A percentile compares a stretch with the other conserved stretches of the same genome.
phyloP scores from a whole-genome alignment of 148 eudicot species.

The Agrostemma githago region DNA sequence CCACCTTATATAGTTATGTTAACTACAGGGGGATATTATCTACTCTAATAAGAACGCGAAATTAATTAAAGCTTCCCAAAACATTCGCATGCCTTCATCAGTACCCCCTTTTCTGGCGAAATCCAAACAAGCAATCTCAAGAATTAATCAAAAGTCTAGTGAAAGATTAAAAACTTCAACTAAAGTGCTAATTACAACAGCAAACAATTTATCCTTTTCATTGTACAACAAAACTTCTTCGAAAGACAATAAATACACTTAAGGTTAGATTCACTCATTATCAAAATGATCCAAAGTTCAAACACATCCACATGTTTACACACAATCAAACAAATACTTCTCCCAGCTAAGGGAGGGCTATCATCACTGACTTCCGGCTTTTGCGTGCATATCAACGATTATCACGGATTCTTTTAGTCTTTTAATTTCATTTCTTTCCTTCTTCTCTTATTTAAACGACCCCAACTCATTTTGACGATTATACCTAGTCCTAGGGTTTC shows the following conservation, averaged over 20 bases:
- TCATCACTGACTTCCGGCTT: background rate
- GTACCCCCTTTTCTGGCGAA: background rate
- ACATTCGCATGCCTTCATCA: background rate
- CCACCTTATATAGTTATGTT: background rate
- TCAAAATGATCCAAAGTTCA: background rate
- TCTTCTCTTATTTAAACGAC: background rate
- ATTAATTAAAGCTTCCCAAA: background rate
- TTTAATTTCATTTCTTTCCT: no score
- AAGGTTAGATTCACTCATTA: background rate
- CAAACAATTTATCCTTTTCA: background rate
- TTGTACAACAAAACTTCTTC: background rate
- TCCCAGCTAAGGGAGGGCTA: background rate
- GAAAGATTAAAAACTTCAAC: background rate
- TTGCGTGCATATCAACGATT: no score
- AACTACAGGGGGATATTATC: background rate
- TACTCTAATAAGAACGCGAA: background rate
- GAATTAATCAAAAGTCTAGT: background rate
- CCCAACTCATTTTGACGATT: background rate
- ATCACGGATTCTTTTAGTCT: no score
- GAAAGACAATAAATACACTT: background rate
- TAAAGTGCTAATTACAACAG: background rate
- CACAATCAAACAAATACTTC: background rate
- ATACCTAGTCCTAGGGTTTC: no score
- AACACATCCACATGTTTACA: constrained; percentile 1
- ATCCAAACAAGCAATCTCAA: background rate